Evolutionary conservation across 768 basidiomycete genomes (phyloP), one percentile per base, ranked within the genome.

Genomic region (Chalciporus sphaerocephalus): DNA sequence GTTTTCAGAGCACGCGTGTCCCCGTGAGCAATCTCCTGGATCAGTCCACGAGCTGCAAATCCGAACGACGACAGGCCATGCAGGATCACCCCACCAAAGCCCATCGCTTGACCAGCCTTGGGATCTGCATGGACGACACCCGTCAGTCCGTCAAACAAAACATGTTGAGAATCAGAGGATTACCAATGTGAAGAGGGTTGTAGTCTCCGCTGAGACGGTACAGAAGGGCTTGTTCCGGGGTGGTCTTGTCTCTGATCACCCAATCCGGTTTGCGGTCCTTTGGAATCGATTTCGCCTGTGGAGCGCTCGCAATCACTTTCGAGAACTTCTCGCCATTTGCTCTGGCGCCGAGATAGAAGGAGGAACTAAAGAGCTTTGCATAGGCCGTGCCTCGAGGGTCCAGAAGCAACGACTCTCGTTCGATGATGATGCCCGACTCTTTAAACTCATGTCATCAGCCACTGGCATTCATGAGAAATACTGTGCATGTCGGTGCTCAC

Each of bases 1-100:
- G 80, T 72, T 50, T 74, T 80, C 50, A 94, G 69, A 2, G 83
- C 71, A 4, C 70, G 69, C 3, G 84, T 74, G 52, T 87, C 78
- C 35, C 76, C 75, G 0, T 72, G 75, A 0, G 80, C 87, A 11
- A 83, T 73, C 2, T 74, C 72, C 46, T 75, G 74, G 50, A 94
- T 71, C 43, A 93, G 66, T 1, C 80, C 87, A 34, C 90, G 81
- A 3, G 87, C 92, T 7, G 74, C 85, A 59, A 91, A 91, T 9
- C 91, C 91, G 60, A 78, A 92, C 0, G 85, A 80, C 16, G 85
- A 83, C 20, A 93, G 74, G 22, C 91, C 91, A 58, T 94, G 91
- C 3, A 93, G 75, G 56, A 94, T 92, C 28, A 85, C 80, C 38
- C 84, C 91, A 2, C 87, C 87, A 56, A 94, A 92, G 10, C 89